phyloP scores from a whole-genome alignment of 306 rosid species.

The Cucumis cinereus region DNA sequence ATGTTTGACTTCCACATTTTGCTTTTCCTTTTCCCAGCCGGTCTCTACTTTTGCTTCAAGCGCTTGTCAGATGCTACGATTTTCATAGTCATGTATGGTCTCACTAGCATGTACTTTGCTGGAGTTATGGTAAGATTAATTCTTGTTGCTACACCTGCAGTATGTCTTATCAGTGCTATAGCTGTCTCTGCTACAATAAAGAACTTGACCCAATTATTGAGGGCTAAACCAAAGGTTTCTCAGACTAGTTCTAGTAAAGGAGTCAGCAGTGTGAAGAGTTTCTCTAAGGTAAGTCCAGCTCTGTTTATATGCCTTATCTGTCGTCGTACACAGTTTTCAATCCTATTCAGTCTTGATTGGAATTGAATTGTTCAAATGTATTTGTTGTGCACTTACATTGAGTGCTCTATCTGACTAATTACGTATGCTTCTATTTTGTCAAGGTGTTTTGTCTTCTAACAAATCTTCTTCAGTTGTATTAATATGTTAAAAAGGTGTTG shows the following conservation, averaged over 20 bases:
- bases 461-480: background rate
- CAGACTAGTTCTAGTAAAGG: conserved; percentile 71
- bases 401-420: background rate
- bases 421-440: background rate
- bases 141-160: conserved; percentile 97
- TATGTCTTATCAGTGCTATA: conserved; percentile 92
- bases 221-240: conserved; percentile 51
- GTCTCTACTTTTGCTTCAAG: conserved; percentile 98
- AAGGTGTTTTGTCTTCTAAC: background rate
- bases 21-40: conserved; percentile 93
- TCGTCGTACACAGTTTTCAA: background rate
- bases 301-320: background rate
- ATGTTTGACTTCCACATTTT: conserved; percentile 98
- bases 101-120: conserved; percentile 98
- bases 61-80: conserved; percentile 95
- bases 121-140: conserved; percentile 98
- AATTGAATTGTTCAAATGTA: background rate
- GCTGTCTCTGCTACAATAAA: conserved; percentile 89
- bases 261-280: conserved; percentile 40
- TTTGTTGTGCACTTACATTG: too few species aligned
- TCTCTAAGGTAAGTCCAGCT: conserved; percentile 62
- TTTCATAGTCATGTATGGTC: conserved; percentile 93
- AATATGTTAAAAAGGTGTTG: background rate
- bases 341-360: background rate
- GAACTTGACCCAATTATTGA: conserved; percentile 57